phyloP scores from a whole-genome alignment of 2,329 filamentous ascomycete genomes.

The Pseudopyrenochaeta lycopersici region DNA sequence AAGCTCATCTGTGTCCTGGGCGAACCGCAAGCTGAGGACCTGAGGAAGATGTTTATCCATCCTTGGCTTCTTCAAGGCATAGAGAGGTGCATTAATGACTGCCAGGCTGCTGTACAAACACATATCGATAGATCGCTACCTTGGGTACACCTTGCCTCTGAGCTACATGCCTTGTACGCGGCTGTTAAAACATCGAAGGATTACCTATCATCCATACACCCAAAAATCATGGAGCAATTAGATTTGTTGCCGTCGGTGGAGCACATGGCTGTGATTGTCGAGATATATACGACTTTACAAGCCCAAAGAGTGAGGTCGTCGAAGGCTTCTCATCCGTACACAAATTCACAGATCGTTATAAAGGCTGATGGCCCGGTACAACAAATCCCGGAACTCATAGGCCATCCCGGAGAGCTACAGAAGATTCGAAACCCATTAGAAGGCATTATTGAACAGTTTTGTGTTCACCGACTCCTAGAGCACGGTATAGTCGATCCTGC shows the following conservation, averaged over 20 bases:
- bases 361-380: not conserved
- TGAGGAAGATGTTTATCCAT: constrained; percentile 25
- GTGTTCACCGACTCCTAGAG: constrained; percentile 24
- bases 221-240: not conserved
- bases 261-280: constrained; percentile 16
- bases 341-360: not conserved
- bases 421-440: constrained; percentile 17
- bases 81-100: constrained; percentile 32
- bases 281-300: constrained; percentile 22
- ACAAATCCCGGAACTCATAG: not conserved
- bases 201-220: constrained; percentile 7
- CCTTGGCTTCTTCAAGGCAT: constrained; percentile 32
- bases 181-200: constrained; percentile 23
- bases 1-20: constrained; percentile 26
- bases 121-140: constrained; percentile 22
- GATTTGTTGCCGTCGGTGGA: not conserved
- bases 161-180: constrained; percentile 31
- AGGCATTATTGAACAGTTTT: constrained; percentile 24
- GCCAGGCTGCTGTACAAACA: constrained; percentile 22
- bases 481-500: constrained; percentile 6
- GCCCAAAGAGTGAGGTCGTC: not conserved
- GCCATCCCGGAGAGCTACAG: not conserved
- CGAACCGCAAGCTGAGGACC: constrained; percentile 12
- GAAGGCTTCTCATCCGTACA: not conserved
- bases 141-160: constrained; percentile 28